Evolutionary conservation across 129 eudicot species (phyloP), one percentile per base, ranked within the genome.

Genomic region (Lactuca saligna): DNA sequence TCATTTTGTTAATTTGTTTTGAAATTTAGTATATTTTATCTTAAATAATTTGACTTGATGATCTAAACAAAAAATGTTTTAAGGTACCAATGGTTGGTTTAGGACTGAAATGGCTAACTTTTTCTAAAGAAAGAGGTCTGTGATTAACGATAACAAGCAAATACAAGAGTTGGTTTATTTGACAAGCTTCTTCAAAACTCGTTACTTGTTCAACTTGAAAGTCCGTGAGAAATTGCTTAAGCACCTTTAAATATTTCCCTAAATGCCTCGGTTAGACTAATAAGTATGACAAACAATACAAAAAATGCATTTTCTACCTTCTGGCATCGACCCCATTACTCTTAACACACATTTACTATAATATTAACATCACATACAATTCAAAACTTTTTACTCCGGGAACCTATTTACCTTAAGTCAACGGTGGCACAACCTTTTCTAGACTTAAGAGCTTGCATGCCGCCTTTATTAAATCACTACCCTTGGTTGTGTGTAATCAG

Each of bases 271-370:
- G 50, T 74, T 87, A n/a, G 88, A 69, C 72, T 93, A 97, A 13
- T 87, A 71, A 66, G 89, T 83, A 5, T 76, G 71, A 63, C 14
- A 83, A 25, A 96, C 93, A 2, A 89, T 83, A 71, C 99, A 89
- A 15, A 81, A 63, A 50, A 89, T 72, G 54, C 99, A 93, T 61
- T 93, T 93, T 58, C 99, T 79, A 39, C 99, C 97, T 82, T 89
- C 96, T 20, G 95, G 97, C 97, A 93, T 93, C 4, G 93, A 75
- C 42, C 99, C 99, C 96, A 93, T 82, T 46, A 85, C 90, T 50
- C 85, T 82, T 7, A 81, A 64, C 79, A 86, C 86, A 48, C 96
- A 89, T 39, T 78, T 80, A 48, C 77, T 63, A 70, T 97, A 94
- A 53, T 88, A 88, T 80, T 80, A 81, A n/a, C 93, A 54, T 75